Percentiles rank a stretch among this genome's conserved stretches.
Evolutionary conservation across 2,329 filamentous ascomycete genomes (phyloP).

Genomic region (Trichoderma koningiopsis): DNA sequence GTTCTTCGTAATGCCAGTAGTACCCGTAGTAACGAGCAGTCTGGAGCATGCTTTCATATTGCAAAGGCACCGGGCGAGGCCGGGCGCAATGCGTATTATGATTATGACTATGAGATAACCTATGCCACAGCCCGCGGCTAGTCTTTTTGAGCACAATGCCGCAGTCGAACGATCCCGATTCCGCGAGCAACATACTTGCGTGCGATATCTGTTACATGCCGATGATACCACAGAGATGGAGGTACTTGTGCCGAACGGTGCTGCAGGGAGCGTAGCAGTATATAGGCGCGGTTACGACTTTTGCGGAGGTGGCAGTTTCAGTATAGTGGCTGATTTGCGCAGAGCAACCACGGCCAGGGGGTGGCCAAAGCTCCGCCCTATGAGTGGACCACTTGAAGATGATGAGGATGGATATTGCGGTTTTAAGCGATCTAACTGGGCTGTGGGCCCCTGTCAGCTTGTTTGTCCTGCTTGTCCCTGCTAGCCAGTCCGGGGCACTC

Average conservation of each 20-base stretch:
- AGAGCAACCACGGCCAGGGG: conserved; percentile 8
- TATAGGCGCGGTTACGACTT: neutral
- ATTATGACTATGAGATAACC: neutral
- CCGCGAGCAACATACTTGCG: neutral
- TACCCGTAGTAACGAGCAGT: neutral
- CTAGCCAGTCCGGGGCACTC: conserved; percentile 1
- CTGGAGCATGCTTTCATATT: neutral
- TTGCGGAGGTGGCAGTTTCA: conserved; percentile 15
- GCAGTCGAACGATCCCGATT: neutral
- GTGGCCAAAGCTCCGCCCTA: conserved; percentile 23
- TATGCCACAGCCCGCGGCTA: neutral
- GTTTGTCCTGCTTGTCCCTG: conserved; percentile 7
- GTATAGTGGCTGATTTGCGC: neutral
- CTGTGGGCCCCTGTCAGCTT: neutral
- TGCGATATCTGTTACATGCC: neutral
- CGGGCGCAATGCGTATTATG: conserved; percentile 1
- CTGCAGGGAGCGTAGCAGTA: neutral
- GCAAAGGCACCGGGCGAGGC: neutral
- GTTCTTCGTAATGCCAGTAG: neutral
- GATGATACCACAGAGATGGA: neutral
- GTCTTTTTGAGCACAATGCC: neutral
- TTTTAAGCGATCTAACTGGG: conserved; percentile 19
- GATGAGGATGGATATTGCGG: conserved; percentile 11
- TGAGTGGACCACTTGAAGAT: conserved; percentile 16
- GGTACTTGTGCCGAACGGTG: neutral